Evolutionary conservation across 2,329 filamentous ascomycete genomes (phyloP), one percentile per base, ranked within the genome.

Genomic region (Apiospora hydei): DNA sequence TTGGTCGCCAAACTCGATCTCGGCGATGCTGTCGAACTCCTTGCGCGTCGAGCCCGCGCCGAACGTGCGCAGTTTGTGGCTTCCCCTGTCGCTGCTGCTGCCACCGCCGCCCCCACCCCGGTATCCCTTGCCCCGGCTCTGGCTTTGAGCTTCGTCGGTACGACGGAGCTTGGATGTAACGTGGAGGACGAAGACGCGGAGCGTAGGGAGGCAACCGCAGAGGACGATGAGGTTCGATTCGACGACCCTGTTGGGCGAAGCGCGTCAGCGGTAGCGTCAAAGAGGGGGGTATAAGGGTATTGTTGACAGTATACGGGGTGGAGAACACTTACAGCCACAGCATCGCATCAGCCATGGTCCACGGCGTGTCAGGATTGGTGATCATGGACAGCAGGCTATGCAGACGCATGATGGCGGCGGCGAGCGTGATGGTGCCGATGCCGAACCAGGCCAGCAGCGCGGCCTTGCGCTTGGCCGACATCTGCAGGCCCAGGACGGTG

Each of bases 151-250:
- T 16, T 8, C 53, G 14, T 72, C 53, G 26, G 38, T 44, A 6
- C n/a, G 66, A n/a, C 38, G 57, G 24, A 66, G 30, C 34, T 43
- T 67, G 18, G 71, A 67, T 13, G 26, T 43, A 14, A 71, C 34
- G 24, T 71, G 64, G 8, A 53, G 70, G 34, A 72, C 61, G 34
- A 70, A 73, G 21, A 67, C 18, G 14, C 69, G 71, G 10, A 73
- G 49, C 8, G 72, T 72, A 4, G 72, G 71, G 41, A 73, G 64
- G 4, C 47, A 73, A n/a, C 71, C 71, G 57, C 72, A 73, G 24
- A 73, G 70, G 41, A 73, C 70, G 14, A 72, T 46, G 8, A 73
- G 71, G 53, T 73, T 73, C 5, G 72, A 61, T 64, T 73, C 72
- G 30, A 73, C 41, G n/a, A 51, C 66, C 11, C 72, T 73, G n/a